phyloP scores from a whole-genome alignment of 441 rosid genomes.

The Erodium trifolium region DNA sequence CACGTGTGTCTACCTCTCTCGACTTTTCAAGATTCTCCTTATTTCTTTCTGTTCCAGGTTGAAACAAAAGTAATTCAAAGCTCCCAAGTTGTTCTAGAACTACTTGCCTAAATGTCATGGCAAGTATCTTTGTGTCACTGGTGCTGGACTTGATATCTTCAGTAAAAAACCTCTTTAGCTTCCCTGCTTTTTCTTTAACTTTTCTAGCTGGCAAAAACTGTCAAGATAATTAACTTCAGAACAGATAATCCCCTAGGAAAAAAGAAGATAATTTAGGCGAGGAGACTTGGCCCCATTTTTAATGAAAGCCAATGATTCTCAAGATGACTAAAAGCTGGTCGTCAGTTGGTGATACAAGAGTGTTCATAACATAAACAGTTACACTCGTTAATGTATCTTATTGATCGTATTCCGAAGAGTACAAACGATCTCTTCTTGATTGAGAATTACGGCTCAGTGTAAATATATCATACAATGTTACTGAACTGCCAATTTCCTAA shows the following conservation, averaged over 20 bases:
- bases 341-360: not conserved
- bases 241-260: not conserved
- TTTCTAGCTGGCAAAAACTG: conserved; percentile 78
- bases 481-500: not conserved
- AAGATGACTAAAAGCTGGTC: not conserved
- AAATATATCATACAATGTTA: not conserved
- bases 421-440: not conserved
- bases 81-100: conserved; percentile 66
- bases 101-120: conserved; percentile 85
- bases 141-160: conserved; percentile 38
- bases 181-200: conserved; percentile 62
- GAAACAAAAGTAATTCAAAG: conserved; percentile 55
- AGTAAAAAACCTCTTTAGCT: conserved; percentile 34
- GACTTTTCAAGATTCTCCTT: conserved; percentile 54
- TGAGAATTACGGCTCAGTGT: not conserved
- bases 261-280: not conserved
- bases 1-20: conserved; percentile 50
- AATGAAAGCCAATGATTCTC: not conserved
- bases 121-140: conserved; percentile 54
- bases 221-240: conserved; percentile 8
- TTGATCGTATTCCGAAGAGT: not conserved
- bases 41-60: conserved; percentile 61
- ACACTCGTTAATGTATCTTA: not conserved
- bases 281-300: not conserved
- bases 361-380: not conserved